These are phyloP conservation scores for Colletotrichum sp. DNA, from an alignment of 2,329 filamentous ascomycete genomes.

Conservation along the genomic window DNA sequence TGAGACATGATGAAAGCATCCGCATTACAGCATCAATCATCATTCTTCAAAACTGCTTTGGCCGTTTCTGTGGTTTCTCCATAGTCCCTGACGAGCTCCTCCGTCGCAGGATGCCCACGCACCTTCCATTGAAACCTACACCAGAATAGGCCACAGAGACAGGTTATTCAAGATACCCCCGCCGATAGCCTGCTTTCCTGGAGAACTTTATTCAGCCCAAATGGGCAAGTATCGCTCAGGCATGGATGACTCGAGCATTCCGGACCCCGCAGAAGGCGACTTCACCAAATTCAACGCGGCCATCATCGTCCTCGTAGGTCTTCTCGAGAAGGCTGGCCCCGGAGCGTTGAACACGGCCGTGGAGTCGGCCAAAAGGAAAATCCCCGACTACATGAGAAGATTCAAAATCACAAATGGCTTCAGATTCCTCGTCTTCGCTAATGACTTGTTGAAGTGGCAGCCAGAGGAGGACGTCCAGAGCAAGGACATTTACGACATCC, in stretches of 20 bases:
- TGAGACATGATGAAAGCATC: neutral
- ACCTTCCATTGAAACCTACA: neutral
- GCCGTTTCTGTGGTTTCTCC: neutral
- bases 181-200: neutral
- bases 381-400: neutral
- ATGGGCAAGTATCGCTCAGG: neutral
- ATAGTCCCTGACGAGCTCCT: neutral
- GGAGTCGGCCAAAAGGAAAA: neutral
- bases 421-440: constrained; percentile 29
- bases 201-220: neutral
- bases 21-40: neutral
- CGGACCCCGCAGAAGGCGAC: neutral
- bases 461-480: constrained; percentile 38
- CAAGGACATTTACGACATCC: constrained; percentile 37
- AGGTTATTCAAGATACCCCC: neutral
- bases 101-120: neutral
- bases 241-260: neutral
- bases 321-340: neutral
- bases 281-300: neutral
- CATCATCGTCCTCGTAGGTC: neutral
- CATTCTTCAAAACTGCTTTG: neutral
- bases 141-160: neutral
- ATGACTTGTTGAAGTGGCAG: constrained; percentile 39
- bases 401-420: neutral
- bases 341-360: neutral